A percentile compares a stretch with the other conserved stretches of the same genome.
Conservation (phyloP, 345 rosid species). For the Physaria fendleri region DNA sequence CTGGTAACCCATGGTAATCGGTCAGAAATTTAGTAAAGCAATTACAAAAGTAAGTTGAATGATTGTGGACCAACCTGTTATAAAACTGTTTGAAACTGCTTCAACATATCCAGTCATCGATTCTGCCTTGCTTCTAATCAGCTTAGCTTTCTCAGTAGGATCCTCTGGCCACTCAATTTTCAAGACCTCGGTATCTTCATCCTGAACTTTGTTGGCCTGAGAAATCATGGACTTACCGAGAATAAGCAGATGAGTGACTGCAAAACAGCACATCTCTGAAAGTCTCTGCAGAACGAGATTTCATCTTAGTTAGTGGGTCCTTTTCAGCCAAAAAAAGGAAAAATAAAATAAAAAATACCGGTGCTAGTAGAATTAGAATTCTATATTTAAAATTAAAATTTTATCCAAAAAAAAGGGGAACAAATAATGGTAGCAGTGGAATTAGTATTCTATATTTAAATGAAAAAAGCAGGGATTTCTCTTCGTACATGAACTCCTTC, state of each 20-base stretch:
- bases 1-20: background rate
- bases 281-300: conserved; percentile 63
- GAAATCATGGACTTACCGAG: conserved; percentile 79
- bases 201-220: conserved; percentile 51
- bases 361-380: background rate
- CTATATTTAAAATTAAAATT: no score
- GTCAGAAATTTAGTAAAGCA: background rate
- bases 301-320: conserved; percentile 1
- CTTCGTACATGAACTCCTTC: conserved; percentile 92
- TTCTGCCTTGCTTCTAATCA: conserved; percentile 62
- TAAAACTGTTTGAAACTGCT: conserved; percentile 74
- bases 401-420: background rate
- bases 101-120: conserved; percentile 64
- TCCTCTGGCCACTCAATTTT: conserved; percentile 89
- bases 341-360: background rate
- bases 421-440: background rate
- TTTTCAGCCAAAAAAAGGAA: background rate
- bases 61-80: conserved; percentile 55
- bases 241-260: conserved; percentile 70
- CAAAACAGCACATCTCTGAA: conserved; percentile 89
- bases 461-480: conserved; percentile 6
- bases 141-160: conserved; percentile 77
- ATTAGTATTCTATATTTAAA: background rate
- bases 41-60: background rate
- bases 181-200: conserved; percentile 52